Base-by-base conservation (phyloP, 2,329 filamentous ascomycete genomes). In the Aspergillus novofumigatus region DNA sequence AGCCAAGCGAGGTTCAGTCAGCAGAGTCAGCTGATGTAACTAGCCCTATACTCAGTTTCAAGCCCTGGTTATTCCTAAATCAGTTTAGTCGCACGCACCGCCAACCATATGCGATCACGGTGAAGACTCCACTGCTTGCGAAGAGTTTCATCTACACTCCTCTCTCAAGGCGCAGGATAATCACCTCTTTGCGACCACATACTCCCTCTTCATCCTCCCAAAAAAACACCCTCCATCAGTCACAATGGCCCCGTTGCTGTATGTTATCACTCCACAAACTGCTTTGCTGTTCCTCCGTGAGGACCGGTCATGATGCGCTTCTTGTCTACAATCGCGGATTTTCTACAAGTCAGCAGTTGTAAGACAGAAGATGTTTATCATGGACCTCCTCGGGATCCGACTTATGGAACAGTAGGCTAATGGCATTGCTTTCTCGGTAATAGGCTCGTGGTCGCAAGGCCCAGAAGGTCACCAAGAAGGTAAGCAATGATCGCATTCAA, bases 351-450 rank as follows among this genome's bases (percentile, higher is more conserved):
- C 49, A 48, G 35, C 48, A 26, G 45, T 49, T 51, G 47, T 50
- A 51, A 57, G 50, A 48, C 26, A 26, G 44, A 23, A 47, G 21
- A 47, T 25, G n/a, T 25, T 26, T 23, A 23, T 47, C 10, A 23
- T 47, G 11, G 20, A 25, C 44, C 32, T 38, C 57, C 47, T 57
- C 62, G 68, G 69, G 60, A 64, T 61, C 58, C 70, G 63, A 67
- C 63, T 64, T 50, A 69, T 69, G 72, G 75, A 89, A 86, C 92
- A 97, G 93, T 96, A 97, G 93, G 94, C 92, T 97, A 93, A 95
- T 85, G 82, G 79, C 70, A 69, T 68, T 80, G 79, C 78, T 75
- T 77, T 79, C 72, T 72, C 54, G 53, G 54, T 58, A 64, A 71
- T 75, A 78, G 77, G 70, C 75, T 71, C 75, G 73, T 70, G 71